Base-by-base conservation (phyloP, 2,329 filamentous ascomycete species). In the Neofusicoccum laricinum region DNA sequence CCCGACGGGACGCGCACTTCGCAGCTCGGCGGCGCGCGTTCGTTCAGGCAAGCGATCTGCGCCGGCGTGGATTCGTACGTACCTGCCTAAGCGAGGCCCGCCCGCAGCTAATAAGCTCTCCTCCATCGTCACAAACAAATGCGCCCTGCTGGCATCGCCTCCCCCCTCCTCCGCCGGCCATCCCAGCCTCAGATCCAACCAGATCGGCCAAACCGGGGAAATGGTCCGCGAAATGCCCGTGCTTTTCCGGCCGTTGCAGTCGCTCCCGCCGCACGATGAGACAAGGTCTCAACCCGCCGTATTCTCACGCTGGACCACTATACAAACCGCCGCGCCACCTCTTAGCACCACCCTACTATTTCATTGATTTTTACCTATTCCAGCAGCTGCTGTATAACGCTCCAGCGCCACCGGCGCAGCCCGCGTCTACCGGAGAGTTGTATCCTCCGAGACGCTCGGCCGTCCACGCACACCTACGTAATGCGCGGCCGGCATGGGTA, bases 341-440 rank as follows among this genome's bases (percentile, higher is more conserved):
- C 45, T 48, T 21, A 21, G 17, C 19, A 11, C 14, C 45, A 25
- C 12, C 12, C 4, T 50, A 32, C 25, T 50, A 25, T 58, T 41
- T 45, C 38, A 59, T 59, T 43, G 55, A 59, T 59, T 59, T 19
- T 59, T 59, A n/a, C 55, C 55, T 46, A 46, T 34, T 46, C 14
- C 38, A 30, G 40, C 38, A 58, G 53, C 53, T 58, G 53, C 53
- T 58, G 38, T 45, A 58, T 58, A 58, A 58, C 17, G 38, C 14
- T 49, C 21, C 21, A n/a, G n/a, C 32, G 19, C 32, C 15, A 45
- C 6, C n/a, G 14, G 25, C 15, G 8, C 48, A n/a, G n/a, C n/a
- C n/a, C n/a, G n/a, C n/a, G n/a, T n/a, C n/a, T n/a, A n/a, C n/a
- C 5, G 25, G 25, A 30, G 25, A 30, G 25, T 30, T 30, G 7